A percentile compares a stretch with the other conserved stretches of the same genome.
Conservation (phyloP, 2,329 filamentous ascomycete genomes). For the Talaromyces piceae region DNA sequence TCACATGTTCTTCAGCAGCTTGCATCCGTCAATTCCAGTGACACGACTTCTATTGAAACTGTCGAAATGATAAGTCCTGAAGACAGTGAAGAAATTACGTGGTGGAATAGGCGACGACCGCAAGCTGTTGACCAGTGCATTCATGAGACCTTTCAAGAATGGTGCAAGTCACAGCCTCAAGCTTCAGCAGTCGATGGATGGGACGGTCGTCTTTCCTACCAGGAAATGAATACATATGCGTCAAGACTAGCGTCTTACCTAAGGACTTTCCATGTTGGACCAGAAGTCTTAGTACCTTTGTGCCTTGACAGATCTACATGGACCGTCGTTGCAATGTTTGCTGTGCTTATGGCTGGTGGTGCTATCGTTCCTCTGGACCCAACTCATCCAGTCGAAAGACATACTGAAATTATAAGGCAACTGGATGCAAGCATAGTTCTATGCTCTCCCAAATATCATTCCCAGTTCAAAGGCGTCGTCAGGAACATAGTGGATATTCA, state of each 20-base stretch:
- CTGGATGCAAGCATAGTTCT: background rate
- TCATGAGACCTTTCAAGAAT: slow-evolving; percentile 7
- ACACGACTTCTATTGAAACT: slow-evolving; percentile 3
- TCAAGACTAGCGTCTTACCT: slow-evolving; percentile 25
- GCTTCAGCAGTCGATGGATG: slow-evolving; percentile 23
- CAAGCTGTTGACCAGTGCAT: slow-evolving; percentile 8
- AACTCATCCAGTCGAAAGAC: slow-evolving; percentile 8
- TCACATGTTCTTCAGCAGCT: slow-evolving; percentile 27
- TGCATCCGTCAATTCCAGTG: slow-evolving; percentile 17
- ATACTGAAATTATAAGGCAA: slow-evolving; percentile 7
- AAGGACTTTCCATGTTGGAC: slow-evolving; percentile 20
- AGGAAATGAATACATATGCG: slow-evolving; percentile 25
- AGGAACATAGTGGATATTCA: slow-evolving; percentile 27
- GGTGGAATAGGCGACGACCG: slow-evolving; percentile 14
- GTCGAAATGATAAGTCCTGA: slow-evolving; percentile 21
- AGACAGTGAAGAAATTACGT: slow-evolving; percentile 23
- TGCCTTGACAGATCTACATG: slow-evolving; percentile 16
- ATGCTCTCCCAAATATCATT: slow-evolving; percentile 20
- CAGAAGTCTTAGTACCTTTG: slow-evolving; percentile 20
- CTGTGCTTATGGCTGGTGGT: slow-evolving; percentile 15
- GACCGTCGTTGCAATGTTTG: slow-evolving; percentile 14
- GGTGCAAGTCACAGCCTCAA: slow-evolving; percentile 13
- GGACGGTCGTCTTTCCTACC: slow-evolving; percentile 29
- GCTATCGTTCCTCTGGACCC: slow-evolving; percentile 13
- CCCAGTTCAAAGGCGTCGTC: slow-evolving; percentile 22